These are phyloP conservation scores for Citrus unshiu DNA, from an alignment of 345 rosid species.

Conservation along the genomic window DNA sequence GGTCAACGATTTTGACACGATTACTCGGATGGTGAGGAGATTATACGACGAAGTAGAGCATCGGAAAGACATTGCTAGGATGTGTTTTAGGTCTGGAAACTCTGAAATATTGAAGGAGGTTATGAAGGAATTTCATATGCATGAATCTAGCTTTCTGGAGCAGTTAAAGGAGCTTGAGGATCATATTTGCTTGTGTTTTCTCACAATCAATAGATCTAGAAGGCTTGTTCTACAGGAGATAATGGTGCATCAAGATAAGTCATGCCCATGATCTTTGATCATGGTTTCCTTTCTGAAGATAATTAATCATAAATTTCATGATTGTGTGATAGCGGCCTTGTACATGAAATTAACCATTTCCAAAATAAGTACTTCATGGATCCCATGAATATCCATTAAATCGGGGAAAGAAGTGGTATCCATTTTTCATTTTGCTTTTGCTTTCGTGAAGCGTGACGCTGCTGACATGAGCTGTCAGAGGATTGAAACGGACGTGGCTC, in stretches of 20 bases:
- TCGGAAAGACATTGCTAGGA: slow-evolving; percentile 42
- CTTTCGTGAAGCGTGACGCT: too few relatives aligned
- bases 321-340: background rate
- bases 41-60: slow-evolving; percentile 66
- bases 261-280: background rate
- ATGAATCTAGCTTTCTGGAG: slow-evolving; percentile 49
- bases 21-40: slow-evolving; percentile 57
- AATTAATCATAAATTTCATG: too few relatives aligned
- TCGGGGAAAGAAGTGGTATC: background rate
- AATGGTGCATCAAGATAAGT: slow-evolving; percentile 6
- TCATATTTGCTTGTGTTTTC: slow-evolving; percentile 63
- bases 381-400: too few relatives aligned
- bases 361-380: too few relatives aligned
- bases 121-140: slow-evolving; percentile 43
- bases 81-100: slow-evolving; percentile 51
- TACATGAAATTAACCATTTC: background rate
- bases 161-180: slow-evolving; percentile 77
- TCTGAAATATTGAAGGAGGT: slow-evolving; percentile 56
- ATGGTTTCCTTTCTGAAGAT: background rate
- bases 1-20: slow-evolving; percentile 74
- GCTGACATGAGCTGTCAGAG: background rate
- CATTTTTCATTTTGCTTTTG: too few relatives aligned
- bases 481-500: too few relatives aligned
- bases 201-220: slow-evolving; percentile 75
- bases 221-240: slow-evolving; percentile 52